Percentiles rank a stretch among this genome's conserved stretches.
These are phyloP conservation scores for Pezicula carpinea DNA, from an alignment of 2,329 filamentous ascomycete species.

Conservation along the genomic window DNA sequence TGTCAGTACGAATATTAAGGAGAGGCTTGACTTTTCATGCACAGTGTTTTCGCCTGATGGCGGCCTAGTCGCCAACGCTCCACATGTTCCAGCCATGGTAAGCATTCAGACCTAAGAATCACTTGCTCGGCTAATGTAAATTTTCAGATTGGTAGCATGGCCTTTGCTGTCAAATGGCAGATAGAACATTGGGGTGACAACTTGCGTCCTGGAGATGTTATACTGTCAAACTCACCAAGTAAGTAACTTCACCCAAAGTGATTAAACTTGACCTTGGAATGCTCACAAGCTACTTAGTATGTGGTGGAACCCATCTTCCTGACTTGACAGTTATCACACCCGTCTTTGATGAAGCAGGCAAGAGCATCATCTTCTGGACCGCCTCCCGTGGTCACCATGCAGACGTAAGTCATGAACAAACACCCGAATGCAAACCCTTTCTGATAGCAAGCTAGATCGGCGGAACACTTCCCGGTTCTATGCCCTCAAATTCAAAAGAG, in stretches of 20 bases:
- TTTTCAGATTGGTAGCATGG: conserved; percentile 70
- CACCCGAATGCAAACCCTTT: background rate
- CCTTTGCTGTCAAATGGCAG: conserved; percentile 56
- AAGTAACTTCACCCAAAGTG: background rate
- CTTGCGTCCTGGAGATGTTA: conserved; percentile 69
- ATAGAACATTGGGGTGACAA: conserved; percentile 73
- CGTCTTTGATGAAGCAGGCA: conserved; percentile 59
- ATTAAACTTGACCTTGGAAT: background rate
- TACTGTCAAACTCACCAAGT: conserved; percentile 58
- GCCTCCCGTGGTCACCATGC: conserved; percentile 77
- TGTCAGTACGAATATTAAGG: conserved; percentile 73
- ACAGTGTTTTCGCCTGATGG: conserved; percentile 71
- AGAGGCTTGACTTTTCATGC: conserved; percentile 75
- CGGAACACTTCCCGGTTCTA: conserved; percentile 73
- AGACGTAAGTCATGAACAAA: conserved; percentile 35
- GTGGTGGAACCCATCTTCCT: conserved; percentile 74
- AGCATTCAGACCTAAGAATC: background rate
- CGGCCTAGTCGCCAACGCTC: conserved; percentile 70
- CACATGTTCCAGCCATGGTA: conserved; percentile 57
- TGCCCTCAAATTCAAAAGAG: conserved; percentile 69
- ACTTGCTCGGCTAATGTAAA: conserved; percentile 21
- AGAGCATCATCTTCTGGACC: conserved; percentile 73
- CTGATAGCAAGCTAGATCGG: conserved; percentile 47
- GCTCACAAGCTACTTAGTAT: conserved; percentile 43
- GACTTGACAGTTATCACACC: conserved; percentile 79